Conservation (phyloP, 1,139 yeast species). For the Blastobotrys apis region DNA sequence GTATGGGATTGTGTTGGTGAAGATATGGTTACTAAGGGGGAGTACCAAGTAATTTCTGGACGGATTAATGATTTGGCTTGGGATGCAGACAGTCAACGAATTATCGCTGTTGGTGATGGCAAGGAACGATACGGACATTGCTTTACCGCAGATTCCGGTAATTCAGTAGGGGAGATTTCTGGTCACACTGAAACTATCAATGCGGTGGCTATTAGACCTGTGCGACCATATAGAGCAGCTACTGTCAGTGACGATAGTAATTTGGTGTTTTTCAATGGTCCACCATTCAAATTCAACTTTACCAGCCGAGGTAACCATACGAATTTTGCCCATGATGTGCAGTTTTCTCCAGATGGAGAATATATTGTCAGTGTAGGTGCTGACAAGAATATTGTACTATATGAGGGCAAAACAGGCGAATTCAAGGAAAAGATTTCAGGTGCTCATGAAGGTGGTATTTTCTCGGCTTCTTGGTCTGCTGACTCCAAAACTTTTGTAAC, state of each 20-base stretch:
- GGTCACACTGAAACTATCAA: constrained; percentile 88
- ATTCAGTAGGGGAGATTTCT: constrained; percentile 89
- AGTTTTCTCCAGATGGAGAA: constrained; percentile 68
- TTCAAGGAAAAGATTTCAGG: constrained; percentile 49
- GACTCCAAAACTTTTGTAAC: constrained; percentile 61
- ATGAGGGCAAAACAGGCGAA: constrained; percentile 88
- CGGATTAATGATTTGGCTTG: constrained; percentile 80
- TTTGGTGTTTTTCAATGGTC: constrained; percentile 82
- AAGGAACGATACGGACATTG: constrained; percentile 90
- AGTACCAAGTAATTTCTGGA: constrained; percentile 77
- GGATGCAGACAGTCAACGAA: constrained; percentile 84
- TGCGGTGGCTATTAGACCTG: constrained; percentile 81
- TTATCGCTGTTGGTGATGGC: constrained; percentile 95
- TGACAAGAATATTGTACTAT: constrained; percentile 71
- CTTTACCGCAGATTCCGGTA: constrained; percentile 90
- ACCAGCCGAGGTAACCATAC: constrained; percentile 72
- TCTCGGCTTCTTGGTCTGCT: constrained; percentile 66
- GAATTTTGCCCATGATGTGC: constrained; percentile 75
- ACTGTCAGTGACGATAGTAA: constrained; percentile 89
- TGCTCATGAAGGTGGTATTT: constrained; percentile 74
- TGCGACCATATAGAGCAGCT: constrained; percentile 89
- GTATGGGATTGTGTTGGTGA: constrained; percentile 75
- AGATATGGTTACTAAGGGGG: constrained; percentile 69
- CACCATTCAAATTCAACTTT: constrained; percentile 82
- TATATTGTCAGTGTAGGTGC: constrained; percentile 79